Conservation (phyloP, 257 asterid genomes). For the Capsicum rhomboideum region DNA sequence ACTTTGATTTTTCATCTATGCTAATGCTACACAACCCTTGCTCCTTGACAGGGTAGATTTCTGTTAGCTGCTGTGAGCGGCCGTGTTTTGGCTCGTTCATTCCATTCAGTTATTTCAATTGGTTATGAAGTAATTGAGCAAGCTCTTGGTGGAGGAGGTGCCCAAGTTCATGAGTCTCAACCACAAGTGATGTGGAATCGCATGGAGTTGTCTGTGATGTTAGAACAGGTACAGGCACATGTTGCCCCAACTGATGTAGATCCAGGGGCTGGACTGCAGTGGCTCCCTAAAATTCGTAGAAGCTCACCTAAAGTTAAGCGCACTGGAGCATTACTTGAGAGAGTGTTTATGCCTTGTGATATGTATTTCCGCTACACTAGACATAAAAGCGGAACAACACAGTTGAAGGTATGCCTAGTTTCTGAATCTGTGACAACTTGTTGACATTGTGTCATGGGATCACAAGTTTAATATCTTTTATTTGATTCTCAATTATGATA, state of each 20-base stretch:
- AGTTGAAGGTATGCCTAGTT: constrained; percentile 56
- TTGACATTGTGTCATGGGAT: not conserved
- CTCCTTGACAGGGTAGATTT: constrained; percentile 87
- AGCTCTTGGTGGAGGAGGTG: constrained; percentile 68
- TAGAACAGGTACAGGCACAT: constrained; percentile 99
- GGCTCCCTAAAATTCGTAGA: constrained; percentile 97
- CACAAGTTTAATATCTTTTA: not conserved
- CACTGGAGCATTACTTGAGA: constrained; percentile 95
- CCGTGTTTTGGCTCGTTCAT: constrained; percentile 97
- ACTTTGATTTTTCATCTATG: not conserved
- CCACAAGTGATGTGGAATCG: constrained; percentile 97
- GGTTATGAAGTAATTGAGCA: constrained; percentile 81
- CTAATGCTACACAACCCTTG: constrained; percentile 2
- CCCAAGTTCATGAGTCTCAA: constrained; percentile 67
- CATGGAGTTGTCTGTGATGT: constrained; percentile 93
- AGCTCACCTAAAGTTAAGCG: constrained; percentile 98
- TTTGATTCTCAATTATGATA: not conserved
- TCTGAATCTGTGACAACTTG: not conserved
- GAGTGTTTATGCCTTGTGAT: constrained; percentile 99
- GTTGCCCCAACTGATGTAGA: constrained; percentile 99
- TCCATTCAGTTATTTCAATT: constrained; percentile 87
- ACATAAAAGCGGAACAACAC: constrained; percentile 94
- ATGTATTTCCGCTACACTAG: constrained; percentile 94
- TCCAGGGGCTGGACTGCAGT: constrained; percentile 99
- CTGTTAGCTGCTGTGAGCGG: constrained; percentile 99